Evolutionary conservation across 306 rosid genomes (phyloP).

Genomic region (Hippophae gyantsensis): DNA sequence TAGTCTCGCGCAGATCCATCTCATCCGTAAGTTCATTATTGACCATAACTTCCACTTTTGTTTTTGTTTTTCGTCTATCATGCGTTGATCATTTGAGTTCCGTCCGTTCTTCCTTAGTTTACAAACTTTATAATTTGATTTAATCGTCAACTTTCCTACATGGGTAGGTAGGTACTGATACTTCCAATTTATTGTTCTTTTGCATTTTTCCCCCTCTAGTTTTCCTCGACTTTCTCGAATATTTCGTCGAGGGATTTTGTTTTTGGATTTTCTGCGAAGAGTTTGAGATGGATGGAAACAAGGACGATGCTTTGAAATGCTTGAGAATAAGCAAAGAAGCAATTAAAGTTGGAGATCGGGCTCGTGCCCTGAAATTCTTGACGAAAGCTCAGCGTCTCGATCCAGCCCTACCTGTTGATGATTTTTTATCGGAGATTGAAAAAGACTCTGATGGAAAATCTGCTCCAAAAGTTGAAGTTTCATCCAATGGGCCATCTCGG

Average conservation of each 20-base stretch:
- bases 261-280: conserved; percentile 4
- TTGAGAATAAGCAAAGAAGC: conserved; percentile 71
- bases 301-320: conserved; percentile 83
- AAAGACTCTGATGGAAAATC: conserved; percentile 26
- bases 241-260: conserved; percentile 12
- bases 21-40: neutral
- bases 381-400: conserved; percentile 84
- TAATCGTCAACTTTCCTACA: neutral
- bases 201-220: neutral
- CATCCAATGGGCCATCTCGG: conserved; percentile 27
- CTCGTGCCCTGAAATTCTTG: conserved; percentile 64
- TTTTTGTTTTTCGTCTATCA: neutral
- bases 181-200: neutral
- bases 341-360: conserved; percentile 53
- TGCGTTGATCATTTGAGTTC: neutral
- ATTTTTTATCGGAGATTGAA: conserved; percentile 41
- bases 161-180: conserved; percentile 1
- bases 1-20: neutral
- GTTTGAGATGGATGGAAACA: conserved; percentile 73
- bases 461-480: conserved; percentile 11
- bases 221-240: neutral
- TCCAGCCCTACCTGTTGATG: conserved; percentile 58
- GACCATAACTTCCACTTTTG: neutral
- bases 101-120: no score
- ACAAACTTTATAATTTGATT: no score